phyloP scores from a whole-genome alignment of 352 stramenopile genomes.

The Thraustochytrium aureum region DNA sequence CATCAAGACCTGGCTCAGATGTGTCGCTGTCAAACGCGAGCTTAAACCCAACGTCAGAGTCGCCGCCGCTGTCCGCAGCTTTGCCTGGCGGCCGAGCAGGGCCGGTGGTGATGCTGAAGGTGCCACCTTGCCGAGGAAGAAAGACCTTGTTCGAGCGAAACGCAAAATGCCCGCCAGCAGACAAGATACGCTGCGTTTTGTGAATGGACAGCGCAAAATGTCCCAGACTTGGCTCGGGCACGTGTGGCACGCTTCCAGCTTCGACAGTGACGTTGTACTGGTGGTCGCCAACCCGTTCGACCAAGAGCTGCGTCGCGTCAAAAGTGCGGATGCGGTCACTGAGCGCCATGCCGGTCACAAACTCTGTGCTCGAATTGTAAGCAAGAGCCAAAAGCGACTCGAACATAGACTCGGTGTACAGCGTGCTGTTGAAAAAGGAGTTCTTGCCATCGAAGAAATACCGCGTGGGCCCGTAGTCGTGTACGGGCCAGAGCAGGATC shows the following conservation, averaged over 20 bases:
- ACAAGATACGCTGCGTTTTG: slow-evolving; percentile 14
- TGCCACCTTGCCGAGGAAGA: slow-evolving; percentile 4
- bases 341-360: slow-evolving; percentile 30
- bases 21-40: slow-evolving; percentile 40
- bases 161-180: not conserved
- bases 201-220: not conserved
- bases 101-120: slow-evolving; percentile 29
- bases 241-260: not conserved
- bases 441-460: slow-evolving; percentile 3
- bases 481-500: slow-evolving; percentile 18
- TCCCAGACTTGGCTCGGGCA: slow-evolving; percentile 4
- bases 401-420: not conserved
- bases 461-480: slow-evolving; percentile 27
- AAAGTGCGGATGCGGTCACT: slow-evolving; percentile 38
- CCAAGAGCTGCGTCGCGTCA: not conserved
- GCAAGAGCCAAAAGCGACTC: slow-evolving; percentile 32
- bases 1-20: no score
- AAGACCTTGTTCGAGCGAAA: slow-evolving; percentile 17
- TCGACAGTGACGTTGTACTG: slow-evolving; percentile 14
- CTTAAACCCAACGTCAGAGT: slow-evolving; percentile 64
- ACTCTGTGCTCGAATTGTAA: slow-evolving; percentile 34
- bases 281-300: not conserved
- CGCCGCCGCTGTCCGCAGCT: no score
- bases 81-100: not conserved
- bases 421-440: slow-evolving; percentile 8